phyloP scores from a whole-genome alignment of 2,329 filamentous ascomycete species.

The Ophioceras dolichostomum region DNA sequence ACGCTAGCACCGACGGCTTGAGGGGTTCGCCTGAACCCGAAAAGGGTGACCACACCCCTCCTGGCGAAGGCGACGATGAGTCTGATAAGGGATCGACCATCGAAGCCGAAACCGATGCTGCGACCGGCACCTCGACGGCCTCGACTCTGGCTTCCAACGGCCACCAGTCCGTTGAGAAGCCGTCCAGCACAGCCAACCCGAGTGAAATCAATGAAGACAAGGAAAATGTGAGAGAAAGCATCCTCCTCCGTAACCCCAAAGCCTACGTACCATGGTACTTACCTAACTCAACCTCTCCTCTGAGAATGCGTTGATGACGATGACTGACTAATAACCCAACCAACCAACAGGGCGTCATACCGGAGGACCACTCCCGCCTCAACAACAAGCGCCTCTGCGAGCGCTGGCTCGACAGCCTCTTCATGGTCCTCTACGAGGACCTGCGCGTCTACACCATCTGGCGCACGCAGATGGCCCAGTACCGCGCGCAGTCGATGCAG shows the following conservation, averaged over 20 bases:
- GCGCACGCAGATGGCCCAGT: constrained; percentile 96
- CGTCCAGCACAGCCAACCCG: constrained; percentile 65
- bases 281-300: neutral
- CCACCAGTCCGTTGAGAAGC: constrained; percentile 53
- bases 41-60: constrained; percentile 17
- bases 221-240: constrained; percentile 60
- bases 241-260: too few relatives aligned
- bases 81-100: constrained; percentile 10
- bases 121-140: constrained; percentile 14
- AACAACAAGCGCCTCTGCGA: constrained; percentile 97
- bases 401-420: constrained; percentile 94
- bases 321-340: constrained; percentile 8
- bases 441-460: constrained; percentile 98
- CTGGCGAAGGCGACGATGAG: constrained; percentile 23
- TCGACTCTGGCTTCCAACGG: constrained; percentile 19
- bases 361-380: constrained; percentile 69
- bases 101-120: constrained; percentile 13
- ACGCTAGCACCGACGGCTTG: constrained; percentile 68
- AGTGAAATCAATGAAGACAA: constrained; percentile 61
- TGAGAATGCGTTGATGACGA: neutral
- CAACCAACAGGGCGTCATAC: constrained; percentile 40
- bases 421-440: constrained; percentile 99
- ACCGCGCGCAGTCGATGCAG: constrained; percentile 80
- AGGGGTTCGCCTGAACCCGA: constrained; percentile 54
- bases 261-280: too few relatives aligned